Evolutionary conservation across 352 stramenopile genomes (phyloP).

Genomic region (Phytopythium kandeliae): DNA sequence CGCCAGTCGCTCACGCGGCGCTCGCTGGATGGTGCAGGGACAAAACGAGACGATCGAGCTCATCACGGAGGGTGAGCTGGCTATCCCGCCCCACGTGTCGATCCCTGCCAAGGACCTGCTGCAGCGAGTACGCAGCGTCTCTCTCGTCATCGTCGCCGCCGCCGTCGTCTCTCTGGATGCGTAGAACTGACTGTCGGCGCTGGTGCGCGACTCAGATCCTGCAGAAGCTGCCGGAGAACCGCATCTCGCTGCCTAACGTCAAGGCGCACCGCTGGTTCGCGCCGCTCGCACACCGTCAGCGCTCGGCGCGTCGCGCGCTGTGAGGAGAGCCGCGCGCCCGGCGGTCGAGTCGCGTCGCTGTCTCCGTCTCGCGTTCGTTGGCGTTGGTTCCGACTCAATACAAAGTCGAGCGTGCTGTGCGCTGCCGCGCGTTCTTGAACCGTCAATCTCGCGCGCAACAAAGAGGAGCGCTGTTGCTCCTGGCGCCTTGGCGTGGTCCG

Average conservation of each 20-base stretch:
- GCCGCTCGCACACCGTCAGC: constrained; percentile 45
- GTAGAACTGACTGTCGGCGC: neutral
- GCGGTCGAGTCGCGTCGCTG: neutral
- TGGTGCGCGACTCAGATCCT: constrained; percentile 44
- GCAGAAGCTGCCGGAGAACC: constrained; percentile 56
- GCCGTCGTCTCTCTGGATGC: no score
- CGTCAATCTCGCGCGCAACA: no score
- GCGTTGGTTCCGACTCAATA: constrained; percentile 2
- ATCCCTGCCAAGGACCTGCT: constrained; percentile 71
- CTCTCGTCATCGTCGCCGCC: no score
- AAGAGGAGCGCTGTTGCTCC: no score
- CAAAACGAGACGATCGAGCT: constrained; percentile 95
- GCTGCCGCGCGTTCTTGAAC: neutral
- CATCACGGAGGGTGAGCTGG: constrained; percentile 86
- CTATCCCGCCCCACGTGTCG: constrained; percentile 66
- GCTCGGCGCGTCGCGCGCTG: constrained; percentile 24
- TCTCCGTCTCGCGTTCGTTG: no score
- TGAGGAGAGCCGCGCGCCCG: constrained; percentile 1
- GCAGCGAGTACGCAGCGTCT: constrained; percentile 21
- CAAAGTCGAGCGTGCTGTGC: neutral
- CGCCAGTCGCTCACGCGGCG: no score
- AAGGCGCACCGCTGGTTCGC: constrained; percentile 76
- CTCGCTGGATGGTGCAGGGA: constrained; percentile 30
- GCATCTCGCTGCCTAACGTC: constrained; percentile 60
- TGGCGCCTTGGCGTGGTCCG: no score